Evolutionary conservation across 495 filamentous ascomycete species (phyloP), one percentile per base, ranked within the genome.

Genomic region (Bathelium albidoporum): DNA sequence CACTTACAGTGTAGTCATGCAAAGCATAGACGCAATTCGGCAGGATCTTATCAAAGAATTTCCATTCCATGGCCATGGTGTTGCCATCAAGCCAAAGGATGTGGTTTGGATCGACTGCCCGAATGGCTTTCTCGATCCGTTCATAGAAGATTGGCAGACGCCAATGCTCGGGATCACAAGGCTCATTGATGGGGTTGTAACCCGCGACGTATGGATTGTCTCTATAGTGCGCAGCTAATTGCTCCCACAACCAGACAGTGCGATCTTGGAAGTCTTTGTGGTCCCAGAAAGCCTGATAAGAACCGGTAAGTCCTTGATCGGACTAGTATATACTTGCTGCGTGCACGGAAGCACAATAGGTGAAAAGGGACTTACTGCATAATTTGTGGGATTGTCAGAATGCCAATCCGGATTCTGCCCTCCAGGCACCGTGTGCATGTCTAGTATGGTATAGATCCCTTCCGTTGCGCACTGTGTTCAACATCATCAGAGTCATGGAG

Each of bases 401-500:
- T 88, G 85, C 85, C 85, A 87, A 66, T 84, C 85, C 31, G 76
- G 79, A 64, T 86, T 87, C 66, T 88, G 85, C 2, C 83, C 83
- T 2, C 85, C 84, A 5, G 85, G 85, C 2, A 78, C 79, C 22
- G 85, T 77, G 68, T 87, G 85, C 76, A 88, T 77, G 68, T 87
- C 85, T 24, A 86, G 74, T 60, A 85, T 82, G 24, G 80, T 83
- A 68, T 87, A 87, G 59, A 88, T 78, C 18, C 77, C 78, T 18
- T 83, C 62, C 31, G 74, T 71, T 29, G 82, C 80, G 62, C 85
- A 88, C 49, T 55, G 2, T 26, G 9, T 29, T 39, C 2, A 49
- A 0, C 29, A 29, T 55, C 24, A 20, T 55, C 49, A 69, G 76
- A 55, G 49, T 55, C 22, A 7, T 29, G 7, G 3, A 11, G 43